Evolutionary conservation across 495 filamentous ascomycete genomes (phyloP).

Genomic region (Neurospora sp.): DNA sequence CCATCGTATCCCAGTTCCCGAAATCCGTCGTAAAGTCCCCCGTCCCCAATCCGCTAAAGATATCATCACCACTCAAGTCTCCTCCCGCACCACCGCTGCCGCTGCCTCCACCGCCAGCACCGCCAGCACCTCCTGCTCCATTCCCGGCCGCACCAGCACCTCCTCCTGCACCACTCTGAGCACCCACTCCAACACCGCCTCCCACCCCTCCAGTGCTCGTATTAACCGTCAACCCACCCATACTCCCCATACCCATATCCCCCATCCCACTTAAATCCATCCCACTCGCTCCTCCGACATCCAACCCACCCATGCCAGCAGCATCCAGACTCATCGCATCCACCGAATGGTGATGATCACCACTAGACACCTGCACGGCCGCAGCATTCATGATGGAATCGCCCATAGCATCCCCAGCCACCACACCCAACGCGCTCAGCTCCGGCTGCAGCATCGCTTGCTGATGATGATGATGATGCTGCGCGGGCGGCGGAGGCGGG

Average conservation of each 20-base stretch:
- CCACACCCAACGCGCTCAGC: slow-evolving; percentile 14
- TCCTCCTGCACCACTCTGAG: neutral
- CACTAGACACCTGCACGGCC: slow-evolving; percentile 12
- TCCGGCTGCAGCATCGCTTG: slow-evolving; percentile 16
- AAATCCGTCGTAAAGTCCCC: slow-evolving; percentile 17
- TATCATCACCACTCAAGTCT: slow-evolving; percentile 27
- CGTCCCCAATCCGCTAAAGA: slow-evolving; percentile 22
- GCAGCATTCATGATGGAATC: slow-evolving; percentile 21
- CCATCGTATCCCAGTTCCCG: slow-evolving; percentile 14
- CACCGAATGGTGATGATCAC: neutral
- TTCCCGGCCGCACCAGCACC: slow-evolving; percentile 2
- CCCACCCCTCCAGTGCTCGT: neutral
- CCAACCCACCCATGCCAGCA: slow-evolving; percentile 12
- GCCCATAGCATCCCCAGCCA: slow-evolving; percentile 16
- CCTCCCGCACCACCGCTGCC: slow-evolving; percentile 8
- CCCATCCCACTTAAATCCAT: slow-evolving; percentile 12
- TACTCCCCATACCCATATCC: neutral
- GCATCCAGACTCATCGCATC: slow-evolving; percentile 25
- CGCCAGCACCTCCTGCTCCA: neutral
- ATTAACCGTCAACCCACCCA: slow-evolving; percentile 1
- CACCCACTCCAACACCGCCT: neutral
- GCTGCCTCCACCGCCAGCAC: slow-evolving; percentile 18
- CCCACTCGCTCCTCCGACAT: slow-evolving; percentile 1
- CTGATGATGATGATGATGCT: neutral
- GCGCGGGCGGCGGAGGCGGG: slow-evolving; percentile 11